Conservation (phyloP, 2,329 filamentous ascomycete species). For the Claviceps citrina region DNA sequence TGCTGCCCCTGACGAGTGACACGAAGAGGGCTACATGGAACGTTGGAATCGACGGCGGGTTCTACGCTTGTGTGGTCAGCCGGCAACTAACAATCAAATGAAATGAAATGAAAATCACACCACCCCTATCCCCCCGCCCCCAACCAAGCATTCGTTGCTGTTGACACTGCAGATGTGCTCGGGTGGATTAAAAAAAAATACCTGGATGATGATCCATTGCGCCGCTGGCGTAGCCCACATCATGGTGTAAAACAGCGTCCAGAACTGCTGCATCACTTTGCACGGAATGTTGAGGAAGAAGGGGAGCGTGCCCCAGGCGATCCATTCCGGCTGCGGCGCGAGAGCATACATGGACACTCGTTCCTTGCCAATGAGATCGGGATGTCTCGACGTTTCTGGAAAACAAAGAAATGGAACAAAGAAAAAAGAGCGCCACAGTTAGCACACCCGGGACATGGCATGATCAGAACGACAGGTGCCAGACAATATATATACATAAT, state of each 20-base stretch:
- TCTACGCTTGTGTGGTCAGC: conserved; percentile 40
- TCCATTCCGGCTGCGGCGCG: conserved; percentile 45
- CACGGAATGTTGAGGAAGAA: conserved; percentile 67
- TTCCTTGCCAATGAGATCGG: conserved; percentile 54
- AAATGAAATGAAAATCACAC: neutral
- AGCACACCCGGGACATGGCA: no score
- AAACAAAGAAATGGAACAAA: neutral
- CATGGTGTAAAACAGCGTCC: conserved; percentile 53
- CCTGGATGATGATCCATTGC: conserved; percentile 75
- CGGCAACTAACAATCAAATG: neutral
- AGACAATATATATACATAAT: no score
- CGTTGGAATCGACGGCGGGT: conserved; percentile 88
- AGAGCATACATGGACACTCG: conserved; percentile 59
- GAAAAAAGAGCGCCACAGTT: neutral
- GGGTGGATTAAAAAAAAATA: conserved; percentile 14
- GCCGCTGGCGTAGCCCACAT: conserved; percentile 59
- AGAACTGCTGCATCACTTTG: conserved; percentile 75
- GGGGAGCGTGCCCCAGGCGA: conserved; percentile 54
- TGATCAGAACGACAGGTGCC: no score
- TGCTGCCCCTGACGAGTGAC: conserved; percentile 62
- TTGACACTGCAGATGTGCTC: neutral
- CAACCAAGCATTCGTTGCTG: neutral
- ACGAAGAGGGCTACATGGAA: conserved; percentile 59
- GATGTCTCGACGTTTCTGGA: conserved; percentile 63
- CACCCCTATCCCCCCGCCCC: no score